Evolutionary conservation across 768 basidiomycete genomes (phyloP), one percentile per base, ranked within the genome.

Genomic region (Exsudoporus frostii): DNA sequence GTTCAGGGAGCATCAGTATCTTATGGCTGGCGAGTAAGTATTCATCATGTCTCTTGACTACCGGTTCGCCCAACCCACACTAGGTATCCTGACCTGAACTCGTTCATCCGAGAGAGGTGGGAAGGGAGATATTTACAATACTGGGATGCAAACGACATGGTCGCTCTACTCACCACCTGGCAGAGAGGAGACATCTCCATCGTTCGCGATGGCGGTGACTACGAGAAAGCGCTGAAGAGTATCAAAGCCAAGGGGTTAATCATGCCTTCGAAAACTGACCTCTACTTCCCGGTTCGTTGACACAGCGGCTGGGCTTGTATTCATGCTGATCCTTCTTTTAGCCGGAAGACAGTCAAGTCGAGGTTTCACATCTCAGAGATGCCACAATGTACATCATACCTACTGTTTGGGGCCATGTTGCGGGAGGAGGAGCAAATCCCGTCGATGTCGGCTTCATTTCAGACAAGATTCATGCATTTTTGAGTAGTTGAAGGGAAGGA

Each of bases 191-290:
- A 82, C 56, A 68, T 81, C 17, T 79, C 82, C 7, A 62, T 65
- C 30, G 59, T 82, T 19, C 69, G 71, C 14, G 73, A 80, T 57
- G 69, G 68, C 0, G 80, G 78, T 2, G 70, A 81, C 57, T 71
- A 80, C 27, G 69, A 64, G 42, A 73, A 69, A 33, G 70, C 71
- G 37, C 57, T 83, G 54, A 63, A 63, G 11, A 62, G 59, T 15
- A 79, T 84, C 62, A 76, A 77, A 54, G 79, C 80, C 1, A 78
- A 74, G 50, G 83, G 75, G 1, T 61, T 84, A 34, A 77, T 84
- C 32, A 82, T 84, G 79, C 83, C 82, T 19, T 77, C 74, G 51
- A 81, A 78, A 68, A 82, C 81, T 2, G 82, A 83, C 57, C 64
- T 84, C 36, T 83, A 82, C 61, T 84, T 84, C 63, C 75, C 82